Evolutionary conservation across 1,284 basidiomycete species (phyloP).

Genomic region (Rhodotorula sp.): DNA sequence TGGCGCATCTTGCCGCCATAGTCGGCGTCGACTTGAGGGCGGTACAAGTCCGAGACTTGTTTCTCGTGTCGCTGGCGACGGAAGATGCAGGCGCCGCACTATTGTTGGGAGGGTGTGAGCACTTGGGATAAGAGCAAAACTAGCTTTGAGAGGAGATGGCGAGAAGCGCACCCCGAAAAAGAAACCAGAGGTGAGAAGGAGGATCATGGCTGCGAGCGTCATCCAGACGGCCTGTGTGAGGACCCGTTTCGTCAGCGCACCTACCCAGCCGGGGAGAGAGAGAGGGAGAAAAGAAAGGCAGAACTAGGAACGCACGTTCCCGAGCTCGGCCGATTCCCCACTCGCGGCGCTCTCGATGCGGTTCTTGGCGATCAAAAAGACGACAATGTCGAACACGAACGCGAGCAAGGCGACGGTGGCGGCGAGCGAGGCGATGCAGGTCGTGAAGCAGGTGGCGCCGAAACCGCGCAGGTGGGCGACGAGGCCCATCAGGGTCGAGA

Average conservation of each 20-base stretch:
- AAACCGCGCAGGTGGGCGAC: conserved; percentile 39
- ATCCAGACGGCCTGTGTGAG: conserved; percentile 39
- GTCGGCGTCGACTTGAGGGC: conserved; percentile 13
- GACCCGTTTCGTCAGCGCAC: not conserved
- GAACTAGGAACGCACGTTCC: conserved; percentile 13
- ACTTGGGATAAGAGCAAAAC: not conserved
- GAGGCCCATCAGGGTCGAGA: conserved; percentile 37
- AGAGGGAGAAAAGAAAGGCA: not conserved
- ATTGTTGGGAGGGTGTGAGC: not conserved
- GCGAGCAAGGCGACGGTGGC: conserved; percentile 40
- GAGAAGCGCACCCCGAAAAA: conserved; percentile 39
- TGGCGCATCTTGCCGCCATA: conserved; percentile 30
- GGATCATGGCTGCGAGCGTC: conserved; percentile 41
- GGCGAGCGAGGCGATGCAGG: conserved; percentile 44
- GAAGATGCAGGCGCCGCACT: conserved; percentile 37
- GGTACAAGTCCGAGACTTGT: conserved; percentile 28
- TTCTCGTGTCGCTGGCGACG: conserved; percentile 19
- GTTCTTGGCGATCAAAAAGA: conserved; percentile 43
- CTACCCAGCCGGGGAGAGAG: not conserved
- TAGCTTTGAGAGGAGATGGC: too few relatives aligned
- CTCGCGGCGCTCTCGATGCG: conserved; percentile 37
- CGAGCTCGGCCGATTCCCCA: conserved; percentile 34
- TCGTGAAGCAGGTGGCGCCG: conserved; percentile 35
- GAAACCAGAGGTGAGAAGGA: conserved; percentile 39
- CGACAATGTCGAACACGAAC: conserved; percentile 44